Percentiles rank a stretch among this genome's conserved stretches.
phyloP scores from a whole-genome alignment of 2,329 filamentous ascomycete genomes.

The Alternaria sp. region DNA sequence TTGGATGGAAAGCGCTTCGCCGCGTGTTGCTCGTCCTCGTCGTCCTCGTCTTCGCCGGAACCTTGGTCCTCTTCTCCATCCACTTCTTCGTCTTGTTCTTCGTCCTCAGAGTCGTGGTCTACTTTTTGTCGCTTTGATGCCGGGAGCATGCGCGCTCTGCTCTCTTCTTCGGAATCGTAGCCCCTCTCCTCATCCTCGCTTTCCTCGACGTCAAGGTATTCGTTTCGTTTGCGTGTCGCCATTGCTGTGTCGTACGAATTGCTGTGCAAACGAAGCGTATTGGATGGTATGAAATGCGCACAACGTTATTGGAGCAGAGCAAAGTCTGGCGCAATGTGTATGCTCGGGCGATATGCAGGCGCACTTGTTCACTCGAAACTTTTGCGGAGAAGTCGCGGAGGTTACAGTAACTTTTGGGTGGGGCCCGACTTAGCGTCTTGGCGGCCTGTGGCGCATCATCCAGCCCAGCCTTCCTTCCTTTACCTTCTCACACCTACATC shows the following conservation, averaged over 20 bases:
- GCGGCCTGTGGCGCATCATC: slow-evolving; percentile 18
- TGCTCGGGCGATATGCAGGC: slow-evolving; percentile 5
- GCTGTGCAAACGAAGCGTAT: neutral
- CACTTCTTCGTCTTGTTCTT: slow-evolving; percentile 27
- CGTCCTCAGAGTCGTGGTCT: slow-evolving; percentile 52
- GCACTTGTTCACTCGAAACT: slow-evolving; percentile 25
- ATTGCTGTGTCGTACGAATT: slow-evolving; percentile 53
- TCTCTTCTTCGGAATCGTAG: slow-evolving; percentile 74
- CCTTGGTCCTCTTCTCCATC: slow-evolving; percentile 30
- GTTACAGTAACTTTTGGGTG: slow-evolving; percentile 30
- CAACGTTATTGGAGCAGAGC: neutral
- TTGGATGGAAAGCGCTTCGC: slow-evolving; percentile 37
- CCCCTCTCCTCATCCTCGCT: slow-evolving; percentile 58
- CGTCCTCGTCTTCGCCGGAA: slow-evolving; percentile 32
- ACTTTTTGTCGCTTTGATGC: slow-evolving; percentile 72
- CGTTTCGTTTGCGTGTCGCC: slow-evolving; percentile 74
- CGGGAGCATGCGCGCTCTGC: slow-evolving; percentile 66
- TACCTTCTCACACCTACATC: neutral
- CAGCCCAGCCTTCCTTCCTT: slow-evolving; percentile 15
- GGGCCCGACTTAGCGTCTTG: slow-evolving; percentile 16
- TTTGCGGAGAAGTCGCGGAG: slow-evolving; percentile 39
- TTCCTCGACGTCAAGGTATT: slow-evolving; percentile 68
- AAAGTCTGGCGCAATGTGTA: neutral
- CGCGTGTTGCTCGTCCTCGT: slow-evolving; percentile 28
- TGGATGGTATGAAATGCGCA: neutral